A percentile compares a stretch with the other conserved stretches of the same genome.
phyloP scores from a whole-genome alignment of 2,329 filamentous ascomycete genomes.

The Phyllosticta citrichinensis region DNA sequence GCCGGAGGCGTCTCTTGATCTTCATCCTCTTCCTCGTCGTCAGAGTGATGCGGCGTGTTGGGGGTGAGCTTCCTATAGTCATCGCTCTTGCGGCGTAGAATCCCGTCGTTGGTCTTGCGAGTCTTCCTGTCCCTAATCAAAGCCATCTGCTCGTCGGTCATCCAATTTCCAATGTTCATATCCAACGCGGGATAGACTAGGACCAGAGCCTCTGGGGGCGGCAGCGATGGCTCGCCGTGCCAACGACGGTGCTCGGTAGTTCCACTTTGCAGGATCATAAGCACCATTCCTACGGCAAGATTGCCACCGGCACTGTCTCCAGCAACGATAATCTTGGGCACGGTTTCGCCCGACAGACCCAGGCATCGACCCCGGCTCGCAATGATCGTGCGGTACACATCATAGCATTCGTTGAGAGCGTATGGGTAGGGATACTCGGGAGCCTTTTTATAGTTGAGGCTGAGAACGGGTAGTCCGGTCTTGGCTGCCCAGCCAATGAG shows the following conservation, averaged over 20 bases:
- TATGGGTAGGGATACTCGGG: constrained; percentile 80
- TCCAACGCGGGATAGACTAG: constrained; percentile 85
- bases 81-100: constrained; percentile 75
- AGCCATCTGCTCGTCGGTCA: constrained; percentile 96
- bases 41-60: constrained; percentile 71
- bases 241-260: constrained; percentile 47
- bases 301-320: constrained; percentile 80
- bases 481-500: constrained; percentile 85
- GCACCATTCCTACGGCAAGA: constrained; percentile 64
- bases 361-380: constrained; percentile 64
- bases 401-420: constrained; percentile 78
- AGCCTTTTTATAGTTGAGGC: constrained; percentile 82
- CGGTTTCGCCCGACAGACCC: constrained; percentile 56
- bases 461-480: constrained; percentile 78
- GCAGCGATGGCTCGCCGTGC: constrained; percentile 44
- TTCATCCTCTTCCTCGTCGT: constrained; percentile 53
- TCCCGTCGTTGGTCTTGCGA: constrained; percentile 65
- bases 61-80: constrained; percentile 76
- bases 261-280: constrained; percentile 80
- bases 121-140: constrained; percentile 76
- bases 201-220: constrained; percentile 75
- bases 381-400: constrained; percentile 68
- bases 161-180: constrained; percentile 98
- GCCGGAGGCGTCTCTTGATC: constrained; percentile 20
- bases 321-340: constrained; percentile 60